Percentiles rank a stretch among this genome's conserved stretches.
Evolutionary conservation across 495 filamentous ascomycete species (phyloP).

Genomic region (Penicillium steckii): DNA sequence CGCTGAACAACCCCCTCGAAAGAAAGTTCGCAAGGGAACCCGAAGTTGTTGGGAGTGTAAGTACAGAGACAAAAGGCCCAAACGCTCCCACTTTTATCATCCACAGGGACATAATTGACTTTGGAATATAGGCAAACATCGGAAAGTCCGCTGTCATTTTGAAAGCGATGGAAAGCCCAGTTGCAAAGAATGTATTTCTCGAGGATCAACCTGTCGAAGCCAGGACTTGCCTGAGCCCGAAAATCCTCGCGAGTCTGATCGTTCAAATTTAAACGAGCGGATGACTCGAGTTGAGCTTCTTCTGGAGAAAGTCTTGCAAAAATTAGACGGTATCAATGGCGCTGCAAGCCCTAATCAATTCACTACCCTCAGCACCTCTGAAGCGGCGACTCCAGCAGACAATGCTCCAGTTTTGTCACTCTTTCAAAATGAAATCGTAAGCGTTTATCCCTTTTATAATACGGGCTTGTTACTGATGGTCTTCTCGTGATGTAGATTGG

Average conservation of each 20-base stretch:
- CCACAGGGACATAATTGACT: background rate
- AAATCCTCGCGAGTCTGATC: slow-evolving; percentile 30
- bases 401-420: slow-evolving; percentile 13
- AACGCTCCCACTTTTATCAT: slow-evolving; percentile 5
- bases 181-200: slow-evolving; percentile 45
- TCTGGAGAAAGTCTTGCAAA: slow-evolving; percentile 30
- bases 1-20: slow-evolving; percentile 24
- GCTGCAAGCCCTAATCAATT: background rate
- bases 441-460: background rate
- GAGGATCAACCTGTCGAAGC: slow-evolving; percentile 47
- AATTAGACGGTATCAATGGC: background rate
- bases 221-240: slow-evolving; percentile 48
- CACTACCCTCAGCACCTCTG: background rate
- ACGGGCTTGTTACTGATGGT: too few relatives aligned
- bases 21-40: slow-evolving; percentile 54
- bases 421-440: slow-evolving; percentile 13
- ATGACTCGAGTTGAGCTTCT: slow-evolving; percentile 45
- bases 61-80: background rate
- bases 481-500: slow-evolving; percentile 12
- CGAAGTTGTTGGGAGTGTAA: slow-evolving; percentile 58
- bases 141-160: slow-evolving; percentile 19
- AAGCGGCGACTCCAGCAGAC: slow-evolving; percentile 4
- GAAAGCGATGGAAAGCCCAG: slow-evolving; percentile 21
- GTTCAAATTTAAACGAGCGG: slow-evolving; percentile 33
- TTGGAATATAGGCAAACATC: slow-evolving; percentile 14